A percentile compares a stretch with the other conserved stretches of the same genome.
These are phyloP conservation scores for Ramalina peruviana DNA, from an alignment of 495 filamentous ascomycete species.

Conservation along the genomic window DNA sequence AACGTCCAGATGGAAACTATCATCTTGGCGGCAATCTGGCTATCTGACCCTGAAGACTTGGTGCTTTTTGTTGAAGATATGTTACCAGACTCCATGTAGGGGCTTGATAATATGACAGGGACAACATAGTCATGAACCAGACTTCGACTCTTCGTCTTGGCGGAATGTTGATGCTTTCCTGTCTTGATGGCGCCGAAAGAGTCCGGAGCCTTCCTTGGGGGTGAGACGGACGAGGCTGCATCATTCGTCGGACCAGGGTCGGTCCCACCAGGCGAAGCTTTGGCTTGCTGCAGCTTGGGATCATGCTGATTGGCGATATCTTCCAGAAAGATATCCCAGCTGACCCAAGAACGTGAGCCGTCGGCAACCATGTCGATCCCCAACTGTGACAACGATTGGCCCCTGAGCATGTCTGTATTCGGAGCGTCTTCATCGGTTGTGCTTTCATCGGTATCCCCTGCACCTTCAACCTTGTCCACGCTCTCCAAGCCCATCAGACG, in stretches of 20 bases:
- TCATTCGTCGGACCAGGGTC: constrained; percentile 1
- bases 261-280: background rate
- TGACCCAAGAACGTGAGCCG: constrained; percentile 25
- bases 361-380: constrained; percentile 50
- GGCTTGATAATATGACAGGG: constrained; percentile 39
- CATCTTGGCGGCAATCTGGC: constrained; percentile 45
- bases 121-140: constrained; percentile 35
- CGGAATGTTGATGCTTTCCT: background rate
- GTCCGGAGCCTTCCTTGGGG: background rate
- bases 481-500: constrained; percentile 39
- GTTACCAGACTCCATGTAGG: constrained; percentile 17
- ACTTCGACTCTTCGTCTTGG: constrained; percentile 6
- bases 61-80: background rate
- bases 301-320: constrained; percentile 33
- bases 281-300: background rate
- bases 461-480: constrained; percentile 14
- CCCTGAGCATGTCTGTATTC: constrained; percentile 34
- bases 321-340: constrained; percentile 37
- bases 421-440: constrained; percentile 12
- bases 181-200: background rate
- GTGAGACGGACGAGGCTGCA: background rate
- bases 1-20: constrained; percentile 51
- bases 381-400: constrained; percentile 42
- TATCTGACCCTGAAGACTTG: constrained; percentile 4
- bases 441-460: constrained; percentile 2